Conservation (phyloP, 2,329 filamentous ascomycete species). For the Fusarium humuli region DNA sequence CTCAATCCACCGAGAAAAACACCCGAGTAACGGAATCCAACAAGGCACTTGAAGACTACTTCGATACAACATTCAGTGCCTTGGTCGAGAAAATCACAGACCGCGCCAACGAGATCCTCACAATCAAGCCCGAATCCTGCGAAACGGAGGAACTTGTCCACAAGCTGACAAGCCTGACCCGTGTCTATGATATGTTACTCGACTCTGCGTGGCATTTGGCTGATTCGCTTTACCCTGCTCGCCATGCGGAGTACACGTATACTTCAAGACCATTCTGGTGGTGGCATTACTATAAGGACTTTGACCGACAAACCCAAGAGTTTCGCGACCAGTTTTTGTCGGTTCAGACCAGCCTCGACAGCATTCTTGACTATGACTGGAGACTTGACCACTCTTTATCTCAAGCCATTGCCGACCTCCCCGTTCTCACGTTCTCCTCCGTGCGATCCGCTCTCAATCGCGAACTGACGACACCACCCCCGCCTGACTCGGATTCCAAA, state of each 20-base stretch:
- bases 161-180: constrained; percentile 36
- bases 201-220: constrained; percentile 53
- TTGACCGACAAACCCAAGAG: constrained; percentile 46
- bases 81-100: constrained; percentile 37
- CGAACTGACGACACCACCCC: constrained; percentile 47
- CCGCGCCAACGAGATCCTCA: constrained; percentile 24
- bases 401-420: constrained; percentile 52
- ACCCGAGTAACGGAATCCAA: constrained; percentile 41
- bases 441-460: constrained; percentile 47
- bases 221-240: constrained; percentile 51
- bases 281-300: constrained; percentile 54
- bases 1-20: constrained; percentile 39
- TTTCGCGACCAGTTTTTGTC: constrained; percentile 49
- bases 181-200: constrained; percentile 52
- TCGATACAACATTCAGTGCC: constrained; percentile 45
- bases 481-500: constrained; percentile 49
- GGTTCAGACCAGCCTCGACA: constrained; percentile 44
- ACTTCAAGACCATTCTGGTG: constrained; percentile 55
- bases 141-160: constrained; percentile 30
- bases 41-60: constrained; percentile 49
- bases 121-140: constrained; percentile 4
- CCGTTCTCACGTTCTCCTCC: constrained; percentile 49
- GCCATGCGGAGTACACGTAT: constrained; percentile 52
- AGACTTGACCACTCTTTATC: constrained; percentile 50
- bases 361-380: constrained; percentile 48